These are phyloP conservation scores for Paramyrothecium sp. DNA, from an alignment of 2,329 filamentous ascomycete species.

Conservation along the genomic window DNA sequence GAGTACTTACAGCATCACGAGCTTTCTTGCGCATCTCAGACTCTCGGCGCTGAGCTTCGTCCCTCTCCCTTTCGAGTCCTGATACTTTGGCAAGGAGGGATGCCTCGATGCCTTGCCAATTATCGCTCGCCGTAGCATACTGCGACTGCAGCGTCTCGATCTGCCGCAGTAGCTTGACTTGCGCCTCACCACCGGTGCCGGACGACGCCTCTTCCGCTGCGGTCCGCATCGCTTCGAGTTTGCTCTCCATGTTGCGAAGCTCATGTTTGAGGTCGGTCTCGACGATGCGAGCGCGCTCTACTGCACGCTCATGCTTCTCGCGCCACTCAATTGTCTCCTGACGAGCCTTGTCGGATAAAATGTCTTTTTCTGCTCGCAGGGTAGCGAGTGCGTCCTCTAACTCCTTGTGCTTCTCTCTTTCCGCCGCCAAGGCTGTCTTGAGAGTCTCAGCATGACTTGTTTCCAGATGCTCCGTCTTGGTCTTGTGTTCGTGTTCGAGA, in stretches of 20 bases:
- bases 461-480: slow-evolving; percentile 63
- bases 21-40: slow-evolving; percentile 86
- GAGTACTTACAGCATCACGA: slow-evolving; percentile 71
- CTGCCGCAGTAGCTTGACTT: slow-evolving; percentile 87
- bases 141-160: slow-evolving; percentile 95
- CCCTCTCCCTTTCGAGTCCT: slow-evolving; percentile 83
- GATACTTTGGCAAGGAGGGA: slow-evolving; percentile 76
- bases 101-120: slow-evolving; percentile 95
- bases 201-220: slow-evolving; percentile 88
- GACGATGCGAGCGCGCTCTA: slow-evolving; percentile 64
- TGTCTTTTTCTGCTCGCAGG: slow-evolving; percentile 75
- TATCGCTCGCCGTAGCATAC: slow-evolving; percentile 89
- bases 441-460: slow-evolving; percentile 65
- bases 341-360: slow-evolving; percentile 68
- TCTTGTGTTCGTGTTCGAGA: slow-evolving; percentile 67
- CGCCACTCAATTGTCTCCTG: slow-evolving; percentile 69
- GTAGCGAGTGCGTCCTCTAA: slow-evolving; percentile 59
- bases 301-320: slow-evolving; percentile 70
- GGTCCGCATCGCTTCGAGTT: slow-evolving; percentile 82
- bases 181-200: slow-evolving; percentile 75
- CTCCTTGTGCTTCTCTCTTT: slow-evolving; percentile 55
- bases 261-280: slow-evolving; percentile 83
- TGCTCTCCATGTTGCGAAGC: slow-evolving; percentile 74
- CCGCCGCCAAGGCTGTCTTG: slow-evolving; percentile 65
- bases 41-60: slow-evolving; percentile 81